Conservation (phyloP, 306 rosid species). For the Aeschynomene evenia region DNA sequence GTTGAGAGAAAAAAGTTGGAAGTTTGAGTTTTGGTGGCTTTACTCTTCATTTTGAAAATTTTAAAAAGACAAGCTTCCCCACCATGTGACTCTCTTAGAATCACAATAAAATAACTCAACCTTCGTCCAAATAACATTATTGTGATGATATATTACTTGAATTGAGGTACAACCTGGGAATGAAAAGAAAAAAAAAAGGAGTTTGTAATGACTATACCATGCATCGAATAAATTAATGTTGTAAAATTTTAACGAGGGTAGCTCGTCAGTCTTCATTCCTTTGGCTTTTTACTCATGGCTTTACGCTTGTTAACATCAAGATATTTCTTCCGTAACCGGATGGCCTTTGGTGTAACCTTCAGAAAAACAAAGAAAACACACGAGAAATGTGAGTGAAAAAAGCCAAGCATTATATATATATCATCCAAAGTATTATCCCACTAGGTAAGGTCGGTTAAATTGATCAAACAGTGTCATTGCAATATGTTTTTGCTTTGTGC, state of each 20-base stretch:
- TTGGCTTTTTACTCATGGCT: constrained; percentile 72
- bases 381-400: not conserved
- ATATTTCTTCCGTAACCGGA: constrained; percentile 85
- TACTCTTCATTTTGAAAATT: too few relatives aligned
- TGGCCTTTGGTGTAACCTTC: constrained; percentile 92
- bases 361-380: not conserved
- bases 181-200: constrained; percentile 25
- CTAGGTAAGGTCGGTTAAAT: too few relatives aligned
- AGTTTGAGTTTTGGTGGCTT: too few relatives aligned
- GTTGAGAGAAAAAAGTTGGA: too few relatives aligned
- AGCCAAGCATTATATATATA: not conserved
- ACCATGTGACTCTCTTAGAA: too few relatives aligned
- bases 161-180: constrained; percentile 25
- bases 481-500: too few relatives aligned
- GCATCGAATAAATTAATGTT: constrained; percentile 17
- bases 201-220: constrained; percentile 24
- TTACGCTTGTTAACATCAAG: constrained; percentile 90
- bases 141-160: constrained; percentile 26
- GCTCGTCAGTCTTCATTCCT: constrained; percentile 66
- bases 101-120: too few relatives aligned
- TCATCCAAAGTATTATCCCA: too few relatives aligned
- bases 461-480: too few relatives aligned
- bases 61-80: too few relatives aligned
- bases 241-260: constrained; percentile 39
- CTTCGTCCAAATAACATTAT: too few relatives aligned